Percentiles rank a stretch among this genome's conserved stretches.
Evolutionary conservation across 345 rosid species (phyloP).

Genomic region (Euclidium syriacum): DNA sequence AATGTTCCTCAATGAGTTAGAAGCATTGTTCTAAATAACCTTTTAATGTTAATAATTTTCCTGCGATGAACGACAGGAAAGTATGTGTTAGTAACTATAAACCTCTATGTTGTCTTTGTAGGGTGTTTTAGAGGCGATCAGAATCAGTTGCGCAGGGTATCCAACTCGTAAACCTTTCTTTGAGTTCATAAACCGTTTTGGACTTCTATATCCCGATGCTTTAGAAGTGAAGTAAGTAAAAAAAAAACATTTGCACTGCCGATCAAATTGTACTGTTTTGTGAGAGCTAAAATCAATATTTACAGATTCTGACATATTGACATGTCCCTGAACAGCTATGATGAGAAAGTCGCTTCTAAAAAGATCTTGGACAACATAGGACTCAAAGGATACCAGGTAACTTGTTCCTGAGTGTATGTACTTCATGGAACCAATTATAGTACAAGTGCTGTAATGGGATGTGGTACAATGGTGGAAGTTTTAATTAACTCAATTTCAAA

Average conservation of each 20-base stretch:
- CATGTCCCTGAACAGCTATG: conserved; percentile 49
- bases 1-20: neutral
- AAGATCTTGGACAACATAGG: conserved; percentile 82
- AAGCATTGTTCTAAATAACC: neutral
- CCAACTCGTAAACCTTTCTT: conserved; percentile 93
- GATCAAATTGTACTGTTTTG: conserved; percentile 9
- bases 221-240: conserved; percentile 80
- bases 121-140: conserved; percentile 97
- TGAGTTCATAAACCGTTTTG: conserved; percentile 87
- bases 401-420: neutral
- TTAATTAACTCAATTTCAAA: neutral
- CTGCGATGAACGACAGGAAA: neutral
- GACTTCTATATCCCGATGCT: conserved; percentile 63
- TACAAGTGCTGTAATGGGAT: neutral
- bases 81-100: neutral
- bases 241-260: neutral
- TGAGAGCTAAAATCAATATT: conserved; percentile 9
- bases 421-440: neutral
- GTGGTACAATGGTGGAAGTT: neutral
- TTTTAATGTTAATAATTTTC: neutral
- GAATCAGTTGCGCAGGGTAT: conserved; percentile 97
- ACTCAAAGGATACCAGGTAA: conserved; percentile 91
- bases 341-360: conserved; percentile 65
- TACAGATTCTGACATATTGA: conserved; percentile 20
- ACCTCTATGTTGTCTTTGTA: conserved; percentile 25